Evolutionary conservation across 768 basidiomycete species (phyloP), one percentile per base, ranked within the genome.

Genomic region (Gautieria morchelliformis): DNA sequence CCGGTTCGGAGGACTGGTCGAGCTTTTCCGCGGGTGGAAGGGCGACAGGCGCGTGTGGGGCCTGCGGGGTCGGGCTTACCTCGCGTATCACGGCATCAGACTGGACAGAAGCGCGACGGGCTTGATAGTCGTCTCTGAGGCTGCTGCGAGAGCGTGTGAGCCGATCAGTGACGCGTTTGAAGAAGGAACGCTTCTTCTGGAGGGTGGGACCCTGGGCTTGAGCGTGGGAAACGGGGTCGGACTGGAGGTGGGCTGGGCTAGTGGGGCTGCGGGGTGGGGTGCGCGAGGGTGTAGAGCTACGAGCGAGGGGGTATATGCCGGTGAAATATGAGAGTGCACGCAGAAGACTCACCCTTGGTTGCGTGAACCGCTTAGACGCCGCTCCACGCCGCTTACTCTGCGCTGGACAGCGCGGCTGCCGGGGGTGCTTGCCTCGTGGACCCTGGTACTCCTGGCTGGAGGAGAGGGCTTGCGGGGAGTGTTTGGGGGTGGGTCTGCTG

Each of bases 151-250:
- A 33, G 8, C 56, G 24, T 32, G 45, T 57, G 27, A 57, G 46
- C n/a, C 37, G 27, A 19, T 57, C 56, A 8, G 56, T 32, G 14
- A 57, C 42, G 48, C 56, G 56, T 15, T 30, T 37, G 48, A 57
- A 57, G 20, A 57, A 57, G 46, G 56, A 57, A 14, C 56, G 56
- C 40, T 57, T 57, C 27, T 47, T 24, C 19, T 57, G 27, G 33
- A 52, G 51, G 35, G 37, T 52, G 14, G 51, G 51, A 2, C 6
- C 19, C 5, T 27, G 11, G 32, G 19, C 19, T 9, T 52, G 11
- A 8, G 17, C 33, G 9, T 52, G 51, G n/a, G 37, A 27, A 27
- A 3, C 5, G 2, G 27, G 27, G 27, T 27, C 27, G 51, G 33
- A 9, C 14, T n/a, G 33, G 11, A 8, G 17, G 12, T 52, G 51